Evolutionary conservation across 495 filamentous ascomycete genomes (phyloP).

Genomic region (Podospora anserina): DNA sequence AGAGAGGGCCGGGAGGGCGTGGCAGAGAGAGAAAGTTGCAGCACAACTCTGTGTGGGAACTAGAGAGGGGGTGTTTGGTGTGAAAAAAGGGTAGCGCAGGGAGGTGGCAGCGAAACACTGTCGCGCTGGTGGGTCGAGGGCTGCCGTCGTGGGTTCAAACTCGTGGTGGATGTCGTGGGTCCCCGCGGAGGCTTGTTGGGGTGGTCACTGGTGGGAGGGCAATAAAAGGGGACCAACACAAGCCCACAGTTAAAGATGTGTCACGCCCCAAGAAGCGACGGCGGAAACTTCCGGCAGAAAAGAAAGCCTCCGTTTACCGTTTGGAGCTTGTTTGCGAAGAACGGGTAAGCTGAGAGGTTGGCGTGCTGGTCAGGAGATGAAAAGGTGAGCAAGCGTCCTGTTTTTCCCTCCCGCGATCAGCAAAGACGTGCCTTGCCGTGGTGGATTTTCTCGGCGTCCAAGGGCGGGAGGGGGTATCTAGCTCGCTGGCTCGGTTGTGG

Average conservation of each 20-base stretch:
- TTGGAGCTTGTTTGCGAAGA: neutral
- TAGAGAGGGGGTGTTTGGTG: neutral
- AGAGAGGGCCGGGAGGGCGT: neutral
- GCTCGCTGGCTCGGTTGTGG: neutral
- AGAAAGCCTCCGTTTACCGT: neutral
- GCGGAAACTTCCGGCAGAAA: neutral
- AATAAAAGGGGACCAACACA: neutral
- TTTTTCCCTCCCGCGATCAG: conserved; percentile 3
- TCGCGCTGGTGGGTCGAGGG: neutral
- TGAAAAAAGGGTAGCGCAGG: conserved; percentile 5
- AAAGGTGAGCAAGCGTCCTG: neutral
- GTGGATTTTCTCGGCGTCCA: conserved; percentile 2
- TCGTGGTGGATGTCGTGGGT: conserved; percentile 2
- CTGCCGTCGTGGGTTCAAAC: neutral
- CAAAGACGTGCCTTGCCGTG: conserved; percentile 1
- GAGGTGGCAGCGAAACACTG: conserved; percentile 1
- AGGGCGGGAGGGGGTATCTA: neutral
- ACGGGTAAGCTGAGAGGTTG: neutral
- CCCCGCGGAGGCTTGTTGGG: neutral
- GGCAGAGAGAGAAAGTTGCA: neutral
- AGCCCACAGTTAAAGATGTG: neutral
- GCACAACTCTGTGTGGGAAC: neutral
- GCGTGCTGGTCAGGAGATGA: neutral
- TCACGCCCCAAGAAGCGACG: neutral
- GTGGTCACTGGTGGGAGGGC: neutral